phyloP scores from a whole-genome alignment of 2,329 filamentous ascomycete species.

The Alternaria burnsii region DNA sequence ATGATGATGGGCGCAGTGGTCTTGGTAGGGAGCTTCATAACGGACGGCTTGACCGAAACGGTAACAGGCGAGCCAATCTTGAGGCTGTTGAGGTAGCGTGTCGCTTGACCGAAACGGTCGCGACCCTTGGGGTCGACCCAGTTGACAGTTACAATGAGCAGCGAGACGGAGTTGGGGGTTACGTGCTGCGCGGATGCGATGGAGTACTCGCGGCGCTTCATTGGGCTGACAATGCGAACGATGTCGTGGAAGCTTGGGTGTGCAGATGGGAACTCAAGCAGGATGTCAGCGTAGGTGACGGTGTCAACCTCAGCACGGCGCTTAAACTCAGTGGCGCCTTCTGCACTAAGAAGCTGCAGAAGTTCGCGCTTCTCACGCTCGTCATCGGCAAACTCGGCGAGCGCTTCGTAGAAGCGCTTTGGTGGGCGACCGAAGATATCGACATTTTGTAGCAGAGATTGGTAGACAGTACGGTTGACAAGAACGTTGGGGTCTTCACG shows the following conservation, averaged over 20 bases:
- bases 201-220: constrained; percentile 99
- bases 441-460: constrained; percentile 88
- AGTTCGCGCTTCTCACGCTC: constrained; percentile 84
- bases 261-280: constrained; percentile 89
- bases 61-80: constrained; percentile 80
- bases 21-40: constrained; percentile 95
- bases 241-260: constrained; percentile 90
- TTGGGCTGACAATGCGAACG: constrained; percentile 82
- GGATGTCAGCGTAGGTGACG: constrained; percentile 86
- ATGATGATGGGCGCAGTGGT: constrained; percentile 96
- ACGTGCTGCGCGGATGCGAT: constrained; percentile 97
- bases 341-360: constrained; percentile 72
- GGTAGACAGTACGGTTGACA: constrained; percentile 91
- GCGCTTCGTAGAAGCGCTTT: constrained; percentile 95
- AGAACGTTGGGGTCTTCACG: constrained; percentile 77
- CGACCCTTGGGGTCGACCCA: constrained; percentile 91
- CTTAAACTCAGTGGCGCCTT: constrained; percentile 91
- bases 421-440: constrained; percentile 97
- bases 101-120: constrained; percentile 91
- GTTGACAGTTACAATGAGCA: constrained; percentile 97
- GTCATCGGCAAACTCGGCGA: constrained; percentile 86
- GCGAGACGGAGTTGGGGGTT: constrained; percentile 83
- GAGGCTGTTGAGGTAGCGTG: constrained; percentile 83
- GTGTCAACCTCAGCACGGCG: constrained; percentile 89
- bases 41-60: constrained; percentile 94